Base-by-base conservation (phyloP, 371 early-diverging fungal species). In the Amoeboaphelidium protococcarum region DNA sequence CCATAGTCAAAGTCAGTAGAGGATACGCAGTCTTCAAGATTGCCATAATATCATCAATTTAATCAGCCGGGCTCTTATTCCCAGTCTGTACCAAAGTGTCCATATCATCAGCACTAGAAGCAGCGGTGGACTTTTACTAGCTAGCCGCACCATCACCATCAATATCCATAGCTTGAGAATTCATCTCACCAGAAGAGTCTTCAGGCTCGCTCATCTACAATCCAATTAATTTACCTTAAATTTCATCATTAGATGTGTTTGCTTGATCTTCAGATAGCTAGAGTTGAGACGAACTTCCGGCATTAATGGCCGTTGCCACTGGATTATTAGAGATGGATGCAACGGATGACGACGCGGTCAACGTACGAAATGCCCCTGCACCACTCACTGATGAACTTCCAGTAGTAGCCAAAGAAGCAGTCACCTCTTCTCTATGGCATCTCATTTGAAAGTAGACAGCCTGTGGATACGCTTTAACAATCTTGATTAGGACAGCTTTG, bases 1-100 rank as follows among this genome's bases (percentile, higher is more conserved):
- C 92, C 81, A 96, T 84, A 1, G 94, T 79, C 25, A 95, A 60
- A 1, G 89, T 82, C 25, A 92, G 60, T 43, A 92, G 69, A 20
- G 95, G 94, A 59, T 79, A 86, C 0, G 87, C 82, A 0, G 94
- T 90, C 59, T 95, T 96, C 16, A 96, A 67, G 58, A 80, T 77
- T n/a, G 80, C 76, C 81, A 87, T 87, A 16, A 95, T 73, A 52
- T 94, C 94, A 42, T 92, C 90, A n/a, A 89, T 65, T 45, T 71
- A 65, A 48, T 82, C 74, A 31, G 16, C 37, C 6, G 37, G 37
- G 16, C 10, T 10, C 16, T 31, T 6, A 31, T 31, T 31, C 16
- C 10, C 40, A 27, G 10, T 46, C 16, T 86, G 67, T 43, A 96
- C 64, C 0, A 86, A 84, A 13, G 80, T 79, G 40, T 88, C 77